A percentile compares a stretch with the other conserved stretches of the same genome.
Conservation (phyloP, 176 grass and related monocot species). For the Dactylis glomerata region DNA sequence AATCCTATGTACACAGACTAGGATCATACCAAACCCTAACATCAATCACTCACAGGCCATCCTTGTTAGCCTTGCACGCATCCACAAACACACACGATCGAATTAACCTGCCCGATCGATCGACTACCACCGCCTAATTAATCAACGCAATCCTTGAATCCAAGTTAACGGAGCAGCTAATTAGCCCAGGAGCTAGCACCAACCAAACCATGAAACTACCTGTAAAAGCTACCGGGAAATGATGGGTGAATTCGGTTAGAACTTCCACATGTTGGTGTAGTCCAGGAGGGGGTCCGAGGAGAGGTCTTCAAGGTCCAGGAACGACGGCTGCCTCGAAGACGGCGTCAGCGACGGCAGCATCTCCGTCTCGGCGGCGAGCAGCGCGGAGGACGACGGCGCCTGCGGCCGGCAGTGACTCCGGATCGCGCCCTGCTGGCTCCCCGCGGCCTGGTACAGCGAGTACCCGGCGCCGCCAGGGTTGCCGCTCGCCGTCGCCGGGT, state of each 20-base stretch:
- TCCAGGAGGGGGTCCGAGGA: constrained; percentile 17
- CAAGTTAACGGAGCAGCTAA: constrained; percentile 30
- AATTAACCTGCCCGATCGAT: not conserved
- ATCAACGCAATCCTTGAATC: not conserved
- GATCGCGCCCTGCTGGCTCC: constrained; percentile 30
- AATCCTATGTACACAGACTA: constrained; percentile 14
- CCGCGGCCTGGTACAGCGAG: not conserved
- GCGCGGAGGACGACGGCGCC: not conserved
- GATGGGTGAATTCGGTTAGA: not conserved
- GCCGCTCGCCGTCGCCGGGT: not conserved
- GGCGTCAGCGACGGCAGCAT: not conserved
- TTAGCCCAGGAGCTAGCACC: not conserved
- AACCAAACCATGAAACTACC: not conserved
- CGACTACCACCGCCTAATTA: not conserved
- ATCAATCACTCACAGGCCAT: constrained; percentile 6
- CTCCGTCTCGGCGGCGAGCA: not conserved
- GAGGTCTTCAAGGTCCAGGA: constrained; percentile 33
- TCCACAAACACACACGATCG: not conserved
- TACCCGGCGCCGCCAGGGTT: not conserved
- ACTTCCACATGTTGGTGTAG: constrained; percentile 43
- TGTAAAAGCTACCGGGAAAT: not conserved
- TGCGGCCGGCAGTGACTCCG: constrained; percentile 33
- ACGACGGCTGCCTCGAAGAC: not conserved
- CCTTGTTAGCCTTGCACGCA: not conserved
- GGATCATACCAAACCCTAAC: not conserved